A percentile compares a stretch with the other conserved stretches of the same genome.
These are phyloP conservation scores for Luvunga scandens DNA, from an alignment of 345 rosid genomes.

Conservation along the genomic window DNA sequence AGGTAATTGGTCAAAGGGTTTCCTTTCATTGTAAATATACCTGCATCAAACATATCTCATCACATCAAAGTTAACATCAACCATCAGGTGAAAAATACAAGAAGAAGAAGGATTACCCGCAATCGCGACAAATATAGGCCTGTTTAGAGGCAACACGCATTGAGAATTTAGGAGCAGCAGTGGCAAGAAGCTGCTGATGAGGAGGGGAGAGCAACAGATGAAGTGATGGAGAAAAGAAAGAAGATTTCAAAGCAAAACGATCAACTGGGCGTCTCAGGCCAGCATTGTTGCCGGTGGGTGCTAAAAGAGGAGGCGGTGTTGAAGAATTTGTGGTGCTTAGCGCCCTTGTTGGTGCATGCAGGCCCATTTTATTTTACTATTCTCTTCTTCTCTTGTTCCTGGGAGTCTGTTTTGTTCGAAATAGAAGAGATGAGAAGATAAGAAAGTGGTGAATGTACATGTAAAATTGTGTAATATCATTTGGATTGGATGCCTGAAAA, in stretches of 20 bases:
- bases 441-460: constrained; percentile 16
- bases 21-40: constrained; percentile 82
- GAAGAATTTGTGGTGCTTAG: constrained; percentile 19
- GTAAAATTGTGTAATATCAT: constrained; percentile 1
- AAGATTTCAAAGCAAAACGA: constrained; percentile 49
- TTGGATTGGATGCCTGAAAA: not conserved
- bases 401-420: not conserved
- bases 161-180: constrained; percentile 52
- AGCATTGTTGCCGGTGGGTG: constrained; percentile 30
- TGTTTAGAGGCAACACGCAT: constrained; percentile 86
- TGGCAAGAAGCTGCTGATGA: constrained; percentile 20
- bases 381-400: too few species aligned
- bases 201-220: constrained; percentile 38
- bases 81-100: too few species aligned
- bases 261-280: constrained; percentile 33
- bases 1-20: constrained; percentile 76
- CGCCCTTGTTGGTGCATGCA: constrained; percentile 26
- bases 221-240: constrained; percentile 56
- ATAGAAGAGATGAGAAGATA: constrained; percentile 25
- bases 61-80: not conserved
- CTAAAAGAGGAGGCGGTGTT: constrained; percentile 26
- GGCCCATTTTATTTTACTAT: constrained; percentile 32
- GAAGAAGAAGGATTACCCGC: constrained; percentile 51
- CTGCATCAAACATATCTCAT: constrained; percentile 32
- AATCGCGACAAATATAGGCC: constrained; percentile 89